Base-by-base conservation (phyloP, 2,329 filamentous ascomycete species). In the Diplodia intermedia region DNA sequence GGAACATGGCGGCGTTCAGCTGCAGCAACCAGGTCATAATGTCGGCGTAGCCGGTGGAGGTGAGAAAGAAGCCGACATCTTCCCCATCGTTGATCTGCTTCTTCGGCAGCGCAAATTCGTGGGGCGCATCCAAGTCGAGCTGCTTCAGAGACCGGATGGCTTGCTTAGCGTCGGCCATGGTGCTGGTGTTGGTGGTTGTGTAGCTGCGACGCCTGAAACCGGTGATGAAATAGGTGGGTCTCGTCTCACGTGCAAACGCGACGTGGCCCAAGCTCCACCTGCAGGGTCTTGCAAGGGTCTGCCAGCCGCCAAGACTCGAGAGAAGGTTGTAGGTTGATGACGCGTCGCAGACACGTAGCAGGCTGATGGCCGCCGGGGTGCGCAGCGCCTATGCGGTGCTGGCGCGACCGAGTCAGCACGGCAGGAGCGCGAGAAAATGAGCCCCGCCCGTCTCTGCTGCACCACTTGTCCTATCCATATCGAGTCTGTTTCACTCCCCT, bases 11-110 rank as follows among this genome's bases (percentile, higher is more conserved):
- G 68, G 90, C 88, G 78, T 97, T 98, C 60, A 99, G 88, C 80
- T 98, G 95, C 71, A 97, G 85, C 56, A 98, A 83, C 78, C 97
- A 98, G 56, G 88, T 86, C 79, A 92, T 91, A 66, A 99, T 91
- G 76, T 97, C 93, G 69, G 88, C 86, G 80, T 98, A 97, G 54
- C 93, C 95, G 72, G 87, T 88, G 60, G 92, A 93, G 9, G 85
- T 86, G 65, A 97, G 87, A 79, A 98, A 99, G 70, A 86, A 87
- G 23, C 87, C 79, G 66, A 99, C 91, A 83, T 98, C 93, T 69
- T 89, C 83, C 68, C 90, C 90, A 74, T 95, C 91, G 80, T 97
- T 86, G 81, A 99, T 99, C 75, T 85, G 85, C 79, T 98, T 99
- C 68, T 78, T 76, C 0, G 95, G 95, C 52, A 82, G 81, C 65